Percentiles rank a stretch among this genome's conserved stretches.
Evolutionary conservation across 1,284 basidiomycete species (phyloP).

Genomic region (Chalciporus sp.): DNA sequence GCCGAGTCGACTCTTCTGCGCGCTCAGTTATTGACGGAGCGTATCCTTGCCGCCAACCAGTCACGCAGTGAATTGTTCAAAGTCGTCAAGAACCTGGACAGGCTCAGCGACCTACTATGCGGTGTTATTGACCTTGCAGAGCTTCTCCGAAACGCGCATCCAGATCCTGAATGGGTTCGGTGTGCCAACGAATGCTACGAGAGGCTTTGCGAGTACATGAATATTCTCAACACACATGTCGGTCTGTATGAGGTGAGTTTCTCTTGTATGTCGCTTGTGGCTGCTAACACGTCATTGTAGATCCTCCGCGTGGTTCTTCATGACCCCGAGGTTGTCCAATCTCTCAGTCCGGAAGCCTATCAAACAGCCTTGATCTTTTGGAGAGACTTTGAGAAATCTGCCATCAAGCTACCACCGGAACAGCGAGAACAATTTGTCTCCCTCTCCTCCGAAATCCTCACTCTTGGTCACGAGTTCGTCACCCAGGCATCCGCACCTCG

Average conservation of each 20-base stretch:
- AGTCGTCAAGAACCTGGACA: conserved; percentile 93
- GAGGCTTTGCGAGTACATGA: conserved; percentile 95
- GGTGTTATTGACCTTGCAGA: conserved; percentile 97
- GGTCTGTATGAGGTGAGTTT: conserved; percentile 83
- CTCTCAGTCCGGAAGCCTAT: conserved; percentile 67
- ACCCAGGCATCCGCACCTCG: conserved; percentile 62
- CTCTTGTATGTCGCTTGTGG: background rate
- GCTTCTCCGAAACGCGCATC: conserved; percentile 91
- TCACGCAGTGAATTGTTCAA: conserved; percentile 73
- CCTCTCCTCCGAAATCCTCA: conserved; percentile 90
- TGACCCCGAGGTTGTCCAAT: conserved; percentile 60
- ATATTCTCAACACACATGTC: conserved; percentile 94
- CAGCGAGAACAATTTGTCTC: conserved; percentile 85
- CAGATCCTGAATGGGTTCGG: conserved; percentile 80
- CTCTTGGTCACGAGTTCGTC: conserved; percentile 86
- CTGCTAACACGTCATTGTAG: conserved; percentile 38
- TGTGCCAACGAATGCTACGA: conserved; percentile 90
- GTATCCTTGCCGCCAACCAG: conserved; percentile 67
- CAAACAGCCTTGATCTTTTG: conserved; percentile 93
- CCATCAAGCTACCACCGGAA: conserved; percentile 83
- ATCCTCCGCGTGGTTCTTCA: conserved; percentile 65
- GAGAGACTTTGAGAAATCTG: conserved; percentile 97
- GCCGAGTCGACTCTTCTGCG: conserved; percentile 73
- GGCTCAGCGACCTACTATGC: conserved; percentile 93
- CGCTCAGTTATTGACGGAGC: conserved; percentile 73